Base-by-base conservation (phyloP, 148 eudicot species). In the Agrostemma githago region DNA sequence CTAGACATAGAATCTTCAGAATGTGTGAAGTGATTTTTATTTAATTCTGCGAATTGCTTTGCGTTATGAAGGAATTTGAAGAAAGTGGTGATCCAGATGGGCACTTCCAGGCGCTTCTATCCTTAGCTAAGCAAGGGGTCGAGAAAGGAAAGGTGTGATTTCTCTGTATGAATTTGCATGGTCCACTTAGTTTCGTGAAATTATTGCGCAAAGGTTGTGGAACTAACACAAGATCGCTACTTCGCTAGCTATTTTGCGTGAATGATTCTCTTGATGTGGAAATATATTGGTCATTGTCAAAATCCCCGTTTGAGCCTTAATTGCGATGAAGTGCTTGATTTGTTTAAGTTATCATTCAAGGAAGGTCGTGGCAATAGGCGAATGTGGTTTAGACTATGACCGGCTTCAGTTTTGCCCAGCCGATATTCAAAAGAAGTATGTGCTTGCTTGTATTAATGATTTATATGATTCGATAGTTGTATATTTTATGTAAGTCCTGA, bases 361-460 rank as follows among this genome's bases (percentile, higher is more conserved):
- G 88, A 84, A 94, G 99, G 99, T 95, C 73, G 99, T 95, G 78
- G 99, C 99, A n/a, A 86, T 95, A 78, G 99, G 99, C 76, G 99
- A 95, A 84, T 95, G 99, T 84, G 99, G 99, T 80, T 78, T 95
- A 84, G 99, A 95, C 62, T 95, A 95, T 73, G 97, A 95, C 79
- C 83, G 99, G 83, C 92, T 92, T 85, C 97, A 92, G 73, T 95
- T 95, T 84, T 95, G 99, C 79, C 89, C 93, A 74, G 79, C 89
- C 74, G 97, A 90, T 77, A 83, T 86, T 80, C 99, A 95, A 78
- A 87, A 86, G 82, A 95, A 86, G 98, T 95, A 89, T 46, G 90
- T 76, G 58, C 48, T 12, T 73, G 62, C 54, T 26, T 26, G 34
- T 26, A 26, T 26, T 26, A 26, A 26, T 26, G 34, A 53, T n/a